Evolutionary conservation across 1,139 yeast species (phyloP), one percentile per base, ranked within the genome.

Genomic region (Yamadazyma jaroonii): DNA sequence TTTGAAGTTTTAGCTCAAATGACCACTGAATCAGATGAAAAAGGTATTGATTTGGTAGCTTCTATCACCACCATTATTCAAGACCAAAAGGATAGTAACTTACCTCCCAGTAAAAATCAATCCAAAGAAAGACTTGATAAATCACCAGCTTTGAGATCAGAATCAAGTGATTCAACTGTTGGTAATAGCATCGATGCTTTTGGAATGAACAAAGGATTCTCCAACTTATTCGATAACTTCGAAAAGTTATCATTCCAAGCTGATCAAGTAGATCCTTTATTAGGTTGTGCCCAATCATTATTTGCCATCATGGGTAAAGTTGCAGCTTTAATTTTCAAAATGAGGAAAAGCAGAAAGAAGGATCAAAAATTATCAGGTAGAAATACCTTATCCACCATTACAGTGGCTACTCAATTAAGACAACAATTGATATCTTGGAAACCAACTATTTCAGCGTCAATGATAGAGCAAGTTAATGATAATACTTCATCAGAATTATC

Each of bases 1-100:
- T 72, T 78, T 48, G 86, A 81, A 54, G 85, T 81, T 2, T 59
- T 81, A 42, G 80, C 85, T 1, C 76, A 81, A 43, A 72, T 81
- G 72, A 79, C 85, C 0, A 69, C 81, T 13, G 77, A 72, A 38
- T 55, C 64, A 9, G 82, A 73, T 41, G 72, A 66, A 39, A 67
- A 65, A 38, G 74, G 74, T 0, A 57, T 67, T 12, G 73, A 67
- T 43, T 53, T 67, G 35, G 74, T 68, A 8, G 71, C 72, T 1
- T 59, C 72, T 1, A 67, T 68, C 31, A 66, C 73, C 11, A 45
- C 60, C 1, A 59, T 64, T 41, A 13, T 48, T 7, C 35, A 54
- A 41, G 43, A 52, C 40, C 39, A 52, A 36, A 39, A 43, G 25
- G 40, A 40, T 2, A 11, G 32, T 3, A 6, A 31, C 12, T 6